Evolutionary conservation across 306 rosid species (phyloP), one percentile per base, ranked within the genome.

Genomic region (Trifolium pratense): DNA sequence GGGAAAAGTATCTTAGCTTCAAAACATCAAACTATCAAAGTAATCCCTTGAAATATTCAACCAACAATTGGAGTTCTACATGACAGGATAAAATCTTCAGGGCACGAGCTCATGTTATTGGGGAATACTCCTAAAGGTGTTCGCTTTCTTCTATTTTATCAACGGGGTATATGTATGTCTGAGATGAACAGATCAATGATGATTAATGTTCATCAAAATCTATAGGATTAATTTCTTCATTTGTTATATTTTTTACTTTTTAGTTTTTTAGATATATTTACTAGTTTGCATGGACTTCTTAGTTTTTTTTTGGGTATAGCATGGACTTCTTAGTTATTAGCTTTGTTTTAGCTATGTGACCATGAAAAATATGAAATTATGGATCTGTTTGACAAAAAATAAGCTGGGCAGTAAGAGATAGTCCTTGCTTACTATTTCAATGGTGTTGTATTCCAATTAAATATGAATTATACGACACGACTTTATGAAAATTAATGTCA

Each of bases 1-100:
- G 34, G 75, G 68, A 72, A 72, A 43, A 57, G 32, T 43, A 37
- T 65, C 59, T 51, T 25, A 56, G 26, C 15, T 70, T 53, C 40
- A 49, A 17, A 75, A 13, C 64, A 56, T 57, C 55, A 13, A 4
- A 21, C 25, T 21, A 21, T 21, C 25, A 21, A 21, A 29, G 61
- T 29, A 23, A 51, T 68, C 51, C 58, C 64, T 37, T 62, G 52
- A 10, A 57, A 16, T 37, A 48, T 79, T 58, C 59, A 37, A 18
- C 31, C 29, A 55, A 55, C 66, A 51, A 26, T 53, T 26, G 9
- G 62, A 57, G 70, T 79, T 72, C 62, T 55, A 32, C 36, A 23
- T 57, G 25, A 18, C 40, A 15, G 20, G 20, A 65, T 56, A 70
- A 75, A 45, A 6, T 29, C 39, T 17, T 74, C 23, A 51, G 14